phyloP scores from a whole-genome alignment of 192 early-diverging fungal genomes.

The Coemansia sp. region DNA sequence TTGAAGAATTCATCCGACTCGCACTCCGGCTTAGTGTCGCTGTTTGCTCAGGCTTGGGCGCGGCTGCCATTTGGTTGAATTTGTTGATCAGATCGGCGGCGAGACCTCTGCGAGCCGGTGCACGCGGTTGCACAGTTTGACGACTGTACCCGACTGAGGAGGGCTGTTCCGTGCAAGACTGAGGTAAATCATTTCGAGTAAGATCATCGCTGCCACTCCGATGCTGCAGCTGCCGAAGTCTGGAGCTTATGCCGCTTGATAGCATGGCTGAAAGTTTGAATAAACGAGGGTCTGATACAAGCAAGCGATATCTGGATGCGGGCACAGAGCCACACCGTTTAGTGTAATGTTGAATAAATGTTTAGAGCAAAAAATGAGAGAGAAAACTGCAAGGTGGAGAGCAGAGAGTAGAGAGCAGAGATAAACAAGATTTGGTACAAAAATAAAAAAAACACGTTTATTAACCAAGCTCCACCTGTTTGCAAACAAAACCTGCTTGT shows the following conservation, averaged over 20 bases:
- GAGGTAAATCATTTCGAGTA: constrained; percentile 9
- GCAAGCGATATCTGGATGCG: neutral
- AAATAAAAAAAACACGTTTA: neutral
- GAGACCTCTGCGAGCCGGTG: constrained; percentile 30
- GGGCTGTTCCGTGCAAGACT: neutral
- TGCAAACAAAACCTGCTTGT: neutral
- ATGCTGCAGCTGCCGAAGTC: constrained; percentile 40
- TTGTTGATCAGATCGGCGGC: constrained; percentile 48
- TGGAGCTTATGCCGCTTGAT: constrained; percentile 33
- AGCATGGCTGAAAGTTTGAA: constrained; percentile 13
- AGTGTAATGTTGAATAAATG: neutral
- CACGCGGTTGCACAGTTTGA: constrained; percentile 6
- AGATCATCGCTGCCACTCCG: constrained; percentile 1
- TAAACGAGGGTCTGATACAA: neutral
- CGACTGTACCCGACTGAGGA: constrained; percentile 7
- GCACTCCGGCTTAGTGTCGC: constrained; percentile 13
- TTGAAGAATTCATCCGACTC: neutral
- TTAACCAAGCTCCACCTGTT: neutral
- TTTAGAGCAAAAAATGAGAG: constrained; percentile 6
- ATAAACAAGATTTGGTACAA: neutral
- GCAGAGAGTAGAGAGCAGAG: neutral
- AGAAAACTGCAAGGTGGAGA: constrained; percentile 4
- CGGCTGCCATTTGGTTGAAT: constrained; percentile 38
- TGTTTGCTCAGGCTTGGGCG: neutral
- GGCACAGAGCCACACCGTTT: no score